Conservation (phyloP, 2,329 filamentous ascomycete species). For the Cadophora sp. region DNA sequence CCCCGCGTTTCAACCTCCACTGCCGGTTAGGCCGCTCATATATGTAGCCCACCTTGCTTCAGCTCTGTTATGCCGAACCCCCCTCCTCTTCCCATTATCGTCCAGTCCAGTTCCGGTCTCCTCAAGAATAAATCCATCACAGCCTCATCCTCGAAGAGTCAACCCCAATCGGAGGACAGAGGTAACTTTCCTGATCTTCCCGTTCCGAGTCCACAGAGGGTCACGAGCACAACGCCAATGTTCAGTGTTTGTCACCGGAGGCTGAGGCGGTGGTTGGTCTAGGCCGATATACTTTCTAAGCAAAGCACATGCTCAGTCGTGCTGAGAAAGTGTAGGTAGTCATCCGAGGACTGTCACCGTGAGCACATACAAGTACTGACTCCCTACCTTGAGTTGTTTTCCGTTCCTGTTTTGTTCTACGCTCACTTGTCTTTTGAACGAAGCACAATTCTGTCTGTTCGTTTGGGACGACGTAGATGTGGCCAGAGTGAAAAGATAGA, state of each 20-base stretch:
- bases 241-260: not conserved
- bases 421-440: not conserved
- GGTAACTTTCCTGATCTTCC: not conserved
- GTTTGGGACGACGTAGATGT: not conserved
- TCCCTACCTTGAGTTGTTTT: not conserved
- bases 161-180: not conserved
- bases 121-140: not conserved
- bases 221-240: conserved; percentile 5
- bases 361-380: no score
- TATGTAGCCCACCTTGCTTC: not conserved
- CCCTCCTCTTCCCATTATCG: not conserved
- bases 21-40: not conserved
- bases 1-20: conserved; percentile 14
- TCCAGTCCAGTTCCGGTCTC: not conserved
- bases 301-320: not conserved
- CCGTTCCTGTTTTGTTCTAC: no score
- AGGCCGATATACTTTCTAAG: conserved; percentile 14
- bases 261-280: not conserved
- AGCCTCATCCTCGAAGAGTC: not conserved
- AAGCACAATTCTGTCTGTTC: not conserved
- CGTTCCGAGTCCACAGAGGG: not conserved
- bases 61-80: not conserved
- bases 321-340: not conserved
- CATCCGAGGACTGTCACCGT: conserved; percentile 1
- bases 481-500: not conserved